Evolutionary conservation across 2,329 filamentous ascomycete genomes (phyloP).

Genomic region (Colletotrichum zoysiae): DNA sequence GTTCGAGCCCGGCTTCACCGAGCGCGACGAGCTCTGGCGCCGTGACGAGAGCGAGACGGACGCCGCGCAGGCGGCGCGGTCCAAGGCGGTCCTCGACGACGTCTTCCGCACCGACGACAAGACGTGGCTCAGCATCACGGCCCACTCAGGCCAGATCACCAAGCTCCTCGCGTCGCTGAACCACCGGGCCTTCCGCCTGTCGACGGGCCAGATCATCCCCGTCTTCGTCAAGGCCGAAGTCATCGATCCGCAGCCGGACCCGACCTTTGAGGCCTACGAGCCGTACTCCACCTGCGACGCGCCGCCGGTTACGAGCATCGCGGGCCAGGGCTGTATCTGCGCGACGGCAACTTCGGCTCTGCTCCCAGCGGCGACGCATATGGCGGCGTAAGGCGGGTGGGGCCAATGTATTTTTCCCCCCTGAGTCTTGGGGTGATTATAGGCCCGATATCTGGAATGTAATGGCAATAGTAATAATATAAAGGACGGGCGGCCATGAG

Average conservation of each 20-base stretch:
- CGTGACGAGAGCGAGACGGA: slow-evolving; percentile 56
- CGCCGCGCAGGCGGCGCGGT: slow-evolving; percentile 62
- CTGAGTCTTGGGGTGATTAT: not conserved
- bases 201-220: slow-evolving; percentile 77
- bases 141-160: slow-evolving; percentile 69
- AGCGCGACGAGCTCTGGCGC: slow-evolving; percentile 63
- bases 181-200: slow-evolving; percentile 71
- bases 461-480: slow-evolving; percentile 11
- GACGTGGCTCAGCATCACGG: slow-evolving; percentile 71
- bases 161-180: slow-evolving; percentile 67
- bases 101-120: slow-evolving; percentile 65
- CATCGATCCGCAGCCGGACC: slow-evolving; percentile 47
- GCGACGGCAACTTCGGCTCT: slow-evolving; percentile 44
- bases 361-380: slow-evolving; percentile 32
- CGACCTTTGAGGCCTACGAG: slow-evolving; percentile 53
- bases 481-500: not conserved
- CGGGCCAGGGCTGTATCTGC: slow-evolving; percentile 58
- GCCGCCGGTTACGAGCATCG: slow-evolving; percentile 59
- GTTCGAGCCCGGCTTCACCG: slow-evolving; percentile 73
- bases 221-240: slow-evolving; percentile 73
- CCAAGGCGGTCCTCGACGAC: slow-evolving; percentile 65
- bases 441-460: slow-evolving; percentile 8
- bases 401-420: not conserved
- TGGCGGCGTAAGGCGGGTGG: slow-evolving; percentile 42
- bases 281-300: slow-evolving; percentile 58